These are phyloP conservation scores for Anethum foeniculum DNA, from an alignment of 140 eudicot species.

Conservation along the genomic window DNA sequence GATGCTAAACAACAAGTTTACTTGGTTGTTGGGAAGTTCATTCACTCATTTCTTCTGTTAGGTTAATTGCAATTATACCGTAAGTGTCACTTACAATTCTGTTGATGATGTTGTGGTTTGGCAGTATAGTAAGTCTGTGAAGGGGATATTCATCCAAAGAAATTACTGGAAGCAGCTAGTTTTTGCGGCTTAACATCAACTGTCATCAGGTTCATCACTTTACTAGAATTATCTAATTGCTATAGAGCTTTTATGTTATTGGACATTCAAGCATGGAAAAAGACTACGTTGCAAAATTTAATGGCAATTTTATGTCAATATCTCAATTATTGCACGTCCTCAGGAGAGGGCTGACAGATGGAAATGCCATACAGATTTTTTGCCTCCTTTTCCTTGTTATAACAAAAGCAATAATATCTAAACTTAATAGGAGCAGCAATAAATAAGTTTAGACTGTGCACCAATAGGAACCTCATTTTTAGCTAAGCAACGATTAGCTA, in stretches of 20 bases:
- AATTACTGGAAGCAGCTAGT: not conserved
- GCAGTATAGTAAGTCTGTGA: not conserved
- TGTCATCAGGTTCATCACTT: not conserved
- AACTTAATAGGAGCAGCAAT: not conserved
- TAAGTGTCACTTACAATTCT: not conserved
- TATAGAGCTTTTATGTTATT: not conserved
- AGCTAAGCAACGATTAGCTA: slow-evolving; percentile 24
- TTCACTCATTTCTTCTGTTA: not conserved
- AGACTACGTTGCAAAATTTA: not conserved
- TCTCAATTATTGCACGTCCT: not conserved
- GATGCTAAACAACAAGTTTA: slow-evolving; percentile 3
- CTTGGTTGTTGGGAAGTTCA: slow-evolving; percentile 7
- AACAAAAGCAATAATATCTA: not conserved
- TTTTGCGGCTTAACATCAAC: not conserved
- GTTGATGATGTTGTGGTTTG: not conserved
- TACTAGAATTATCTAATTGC: not conserved
- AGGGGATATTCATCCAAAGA: not conserved
- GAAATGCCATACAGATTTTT: not conserved
- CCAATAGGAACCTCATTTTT: slow-evolving; percentile 12
- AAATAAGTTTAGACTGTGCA: not conserved
- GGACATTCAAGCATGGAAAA: not conserved
- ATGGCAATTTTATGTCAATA: not conserved
- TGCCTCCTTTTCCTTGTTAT: not conserved
- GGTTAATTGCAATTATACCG: not conserved
- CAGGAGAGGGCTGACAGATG: not conserved